A percentile compares a stretch with the other conserved stretches of the same genome.
These are phyloP conservation scores for Coccomyxa sp. DNA, from an alignment of 139 green algal genomes.

Conservation along the genomic window DNA sequence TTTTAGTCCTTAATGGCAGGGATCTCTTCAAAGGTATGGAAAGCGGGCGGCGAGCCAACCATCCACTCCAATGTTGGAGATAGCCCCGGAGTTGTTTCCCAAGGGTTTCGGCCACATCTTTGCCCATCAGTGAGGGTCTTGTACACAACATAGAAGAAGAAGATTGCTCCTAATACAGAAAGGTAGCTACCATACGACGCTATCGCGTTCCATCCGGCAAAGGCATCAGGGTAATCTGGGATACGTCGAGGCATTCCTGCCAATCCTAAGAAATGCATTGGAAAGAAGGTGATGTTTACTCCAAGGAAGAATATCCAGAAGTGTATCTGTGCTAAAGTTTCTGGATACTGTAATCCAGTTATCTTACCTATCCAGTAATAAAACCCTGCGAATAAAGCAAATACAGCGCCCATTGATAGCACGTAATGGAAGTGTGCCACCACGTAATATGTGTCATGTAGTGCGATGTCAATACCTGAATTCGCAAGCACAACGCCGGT, in stretches of 20 bases:
- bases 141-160: conserved; percentile 67
- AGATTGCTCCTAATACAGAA: conserved; percentile 51
- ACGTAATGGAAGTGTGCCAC: conserved; percentile 74
- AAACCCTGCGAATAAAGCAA: conserved; percentile 63
- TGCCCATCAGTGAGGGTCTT: conserved; percentile 43
- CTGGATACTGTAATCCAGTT: conserved; percentile 55
- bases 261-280: conserved; percentile 65
- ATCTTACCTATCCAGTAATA: conserved; percentile 75
- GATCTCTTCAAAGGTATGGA: conserved; percentile 66
- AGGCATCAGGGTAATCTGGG: conserved; percentile 66
- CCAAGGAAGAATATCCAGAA: conserved; percentile 71
- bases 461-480: conserved; percentile 46
- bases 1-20: conserved; percentile 44
- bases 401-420: conserved; percentile 65
- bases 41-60: conserved; percentile 45
- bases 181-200: conserved; percentile 65
- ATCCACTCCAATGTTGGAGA: conserved; percentile 61
- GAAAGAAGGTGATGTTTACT: conserved; percentile 75
- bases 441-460: conserved; percentile 65
- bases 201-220: conserved; percentile 63
- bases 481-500: conserved; percentile 59
- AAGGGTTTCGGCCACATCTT: conserved; percentile 53
- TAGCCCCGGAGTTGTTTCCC: conserved; percentile 39
- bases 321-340: conserved; percentile 59
- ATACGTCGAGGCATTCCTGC: conserved; percentile 69